These are phyloP conservation scores for Yarrowia sp. DNA, from an alignment of 805 yeast species.

Conservation along the genomic window DNA sequence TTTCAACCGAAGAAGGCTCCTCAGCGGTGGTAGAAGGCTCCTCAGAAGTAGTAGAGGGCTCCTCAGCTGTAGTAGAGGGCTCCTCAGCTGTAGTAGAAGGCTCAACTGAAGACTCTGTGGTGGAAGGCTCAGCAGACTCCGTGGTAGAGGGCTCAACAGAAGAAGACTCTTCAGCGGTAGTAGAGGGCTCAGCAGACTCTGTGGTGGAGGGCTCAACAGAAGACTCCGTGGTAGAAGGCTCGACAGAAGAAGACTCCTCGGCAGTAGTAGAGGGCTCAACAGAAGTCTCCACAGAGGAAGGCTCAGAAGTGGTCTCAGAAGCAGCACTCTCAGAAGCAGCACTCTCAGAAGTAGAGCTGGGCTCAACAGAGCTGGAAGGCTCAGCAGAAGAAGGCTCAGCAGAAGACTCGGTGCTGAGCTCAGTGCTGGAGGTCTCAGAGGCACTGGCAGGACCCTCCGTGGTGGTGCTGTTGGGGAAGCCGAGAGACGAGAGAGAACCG, in stretches of 20 bases:
- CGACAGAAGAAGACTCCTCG: not conserved
- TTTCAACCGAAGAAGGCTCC: not conserved
- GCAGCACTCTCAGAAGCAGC: no score
- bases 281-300: no score
- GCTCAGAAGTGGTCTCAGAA: no score
- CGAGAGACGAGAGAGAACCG: not conserved
- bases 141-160: no score
- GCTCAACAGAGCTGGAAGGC: no score
- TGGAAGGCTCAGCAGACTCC: not conserved
- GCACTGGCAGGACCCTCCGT: not conserved
- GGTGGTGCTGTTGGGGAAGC: not conserved
- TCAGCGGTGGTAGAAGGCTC: not conserved
- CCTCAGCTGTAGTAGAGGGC: not conserved
- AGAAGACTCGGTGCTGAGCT: not conserved
- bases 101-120: not conserved
- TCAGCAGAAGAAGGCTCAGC: no score
- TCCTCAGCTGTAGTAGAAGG: not conserved
- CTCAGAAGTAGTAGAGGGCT: not conserved
- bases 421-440: not conserved
- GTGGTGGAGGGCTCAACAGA: not conserved
- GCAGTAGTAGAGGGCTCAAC: no score
- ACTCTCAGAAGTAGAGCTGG: no score
- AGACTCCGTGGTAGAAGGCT: not conserved
- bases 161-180: no score
- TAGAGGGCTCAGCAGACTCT: no score